phyloP scores from a whole-genome alignment of 2,329 filamentous ascomycete genomes.

The Phaeoacremonium minimum region DNA sequence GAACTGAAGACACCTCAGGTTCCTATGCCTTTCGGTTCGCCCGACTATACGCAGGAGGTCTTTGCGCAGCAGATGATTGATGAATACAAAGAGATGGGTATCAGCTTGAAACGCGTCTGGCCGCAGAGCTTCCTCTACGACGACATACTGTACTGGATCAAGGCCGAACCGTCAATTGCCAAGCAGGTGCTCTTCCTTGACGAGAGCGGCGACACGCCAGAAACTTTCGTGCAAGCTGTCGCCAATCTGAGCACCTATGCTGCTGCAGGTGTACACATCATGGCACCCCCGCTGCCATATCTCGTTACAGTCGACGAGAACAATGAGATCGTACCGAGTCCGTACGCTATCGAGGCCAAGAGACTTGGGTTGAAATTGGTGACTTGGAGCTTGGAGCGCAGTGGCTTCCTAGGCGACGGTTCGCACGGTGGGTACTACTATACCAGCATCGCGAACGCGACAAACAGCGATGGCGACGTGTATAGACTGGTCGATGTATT shows the following conservation, averaged over 20 bases:
- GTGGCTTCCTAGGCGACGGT: conserved; percentile 52
- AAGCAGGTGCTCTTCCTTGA: conserved; percentile 62
- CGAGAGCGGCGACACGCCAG: conserved; percentile 50
- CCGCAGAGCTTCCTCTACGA: conserved; percentile 62
- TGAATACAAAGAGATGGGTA: conserved; percentile 48
- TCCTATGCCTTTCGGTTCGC: conserved; percentile 62
- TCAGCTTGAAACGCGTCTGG: conserved; percentile 51
- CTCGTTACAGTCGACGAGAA: conserved; percentile 47
- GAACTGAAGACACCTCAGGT: conserved; percentile 66
- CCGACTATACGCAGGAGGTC: conserved; percentile 58
- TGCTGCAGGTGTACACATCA: conserved; percentile 53
- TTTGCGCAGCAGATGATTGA: conserved; percentile 64
- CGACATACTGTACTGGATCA: conserved; percentile 64
- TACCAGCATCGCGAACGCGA: conserved; percentile 45
- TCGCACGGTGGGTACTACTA: too few relatives aligned
- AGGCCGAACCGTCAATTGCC: conserved; percentile 55
- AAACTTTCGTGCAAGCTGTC: conserved; percentile 51
- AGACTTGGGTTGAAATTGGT: conserved; percentile 60
- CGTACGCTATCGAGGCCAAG: conserved; percentile 58
- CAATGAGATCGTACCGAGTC: conserved; percentile 55
- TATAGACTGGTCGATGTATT: conserved; percentile 64
- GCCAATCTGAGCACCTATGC: conserved; percentile 52
- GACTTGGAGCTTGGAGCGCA: conserved; percentile 66
- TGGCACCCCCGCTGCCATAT: conserved; percentile 60
- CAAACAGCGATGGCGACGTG: conserved; percentile 61